Evolutionary conservation across 2,329 filamentous ascomycete genomes (phyloP), one percentile per base, ranked within the genome.

Genomic region (Parafenestella ontariensis): DNA sequence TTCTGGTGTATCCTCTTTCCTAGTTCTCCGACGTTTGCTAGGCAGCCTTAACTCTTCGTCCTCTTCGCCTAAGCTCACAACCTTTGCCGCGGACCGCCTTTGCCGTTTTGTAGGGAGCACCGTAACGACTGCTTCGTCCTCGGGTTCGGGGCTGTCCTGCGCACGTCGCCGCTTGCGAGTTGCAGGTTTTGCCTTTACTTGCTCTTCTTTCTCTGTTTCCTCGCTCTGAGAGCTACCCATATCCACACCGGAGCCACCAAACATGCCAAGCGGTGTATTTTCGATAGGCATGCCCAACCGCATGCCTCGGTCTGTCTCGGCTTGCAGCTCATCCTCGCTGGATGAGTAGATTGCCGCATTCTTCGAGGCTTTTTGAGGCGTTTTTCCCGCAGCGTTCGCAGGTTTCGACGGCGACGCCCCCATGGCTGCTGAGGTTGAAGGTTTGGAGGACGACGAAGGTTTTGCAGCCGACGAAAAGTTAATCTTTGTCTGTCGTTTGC

Each of bases 401-500:
- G 28, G 34, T 24, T 46, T 47, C 9, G 58, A 53, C 9, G 51
- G 44, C n/a, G 46, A 46, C 17, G 39, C 41, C n/a, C 45, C 47
- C 33, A 45, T 62, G 3, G 52, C 31, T 6, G 46, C 46, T 28
- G 74, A 71, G 23, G 62, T 48, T 31, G 73, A 61, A 24, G 74
- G 71, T 18, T 62, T 55, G 15, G 37, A 50, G 17, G 70, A 72
- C 15, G 76, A 74, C 5, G 77, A 78, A 0, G 76, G 76, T 11
- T 77, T 75, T 7, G 76, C 67, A 4, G 78, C 54, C 4, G 78
- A 75, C 0, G 76, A 78, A 65, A 81, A 81, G 44, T 68, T 72
- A 18, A 82, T 66, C 23, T 76, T 76, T 7, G 74, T 73, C 56
- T 82, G 79, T 34, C 73, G 72, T 56, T 68, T 70, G 41, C 62